Conservation (phyloP, 192 early-diverging fungal genomes). For the Irineochytrium annulatum region DNA sequence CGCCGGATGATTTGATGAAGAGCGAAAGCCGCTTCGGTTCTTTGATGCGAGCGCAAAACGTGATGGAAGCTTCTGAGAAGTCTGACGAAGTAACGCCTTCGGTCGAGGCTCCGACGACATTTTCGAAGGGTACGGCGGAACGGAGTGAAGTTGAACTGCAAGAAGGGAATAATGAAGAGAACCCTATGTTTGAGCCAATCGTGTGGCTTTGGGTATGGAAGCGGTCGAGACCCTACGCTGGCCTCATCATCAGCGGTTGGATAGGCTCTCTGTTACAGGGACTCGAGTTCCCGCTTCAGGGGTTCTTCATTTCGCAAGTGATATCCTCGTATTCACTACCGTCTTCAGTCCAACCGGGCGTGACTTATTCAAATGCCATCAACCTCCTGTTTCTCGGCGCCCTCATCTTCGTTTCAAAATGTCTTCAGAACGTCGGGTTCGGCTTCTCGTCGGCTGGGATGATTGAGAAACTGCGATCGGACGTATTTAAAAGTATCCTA, state of each 20-base stretch:
- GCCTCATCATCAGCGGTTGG: not conserved
- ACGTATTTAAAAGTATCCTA: not conserved
- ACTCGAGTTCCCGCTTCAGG: not conserved
- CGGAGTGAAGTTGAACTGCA: not conserved
- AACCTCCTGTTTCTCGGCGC: not conserved
- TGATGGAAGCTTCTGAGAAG: not conserved
- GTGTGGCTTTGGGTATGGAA: no score
- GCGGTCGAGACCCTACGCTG: not conserved
- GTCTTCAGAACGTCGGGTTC: not conserved
- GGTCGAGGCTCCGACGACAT: not conserved
- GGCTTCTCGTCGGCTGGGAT: not conserved
- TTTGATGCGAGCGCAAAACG: not conserved
- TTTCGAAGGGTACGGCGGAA: not conserved
- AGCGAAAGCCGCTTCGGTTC: no score
- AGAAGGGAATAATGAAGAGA: not conserved
- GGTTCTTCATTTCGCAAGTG: not conserved
- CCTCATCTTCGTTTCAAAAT: not conserved
- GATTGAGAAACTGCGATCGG: not conserved
- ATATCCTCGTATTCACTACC: not conserved
- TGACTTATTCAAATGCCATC: not conserved
- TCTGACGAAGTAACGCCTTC: not conserved
- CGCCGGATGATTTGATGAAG: not conserved
- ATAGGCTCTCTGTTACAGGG: not conserved
- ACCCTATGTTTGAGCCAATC: not conserved
- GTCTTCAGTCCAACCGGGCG: not conserved